Evolutionary conservation across 176 grass and related monocot species (phyloP).

Genomic region (Oryza glumipatula): DNA sequence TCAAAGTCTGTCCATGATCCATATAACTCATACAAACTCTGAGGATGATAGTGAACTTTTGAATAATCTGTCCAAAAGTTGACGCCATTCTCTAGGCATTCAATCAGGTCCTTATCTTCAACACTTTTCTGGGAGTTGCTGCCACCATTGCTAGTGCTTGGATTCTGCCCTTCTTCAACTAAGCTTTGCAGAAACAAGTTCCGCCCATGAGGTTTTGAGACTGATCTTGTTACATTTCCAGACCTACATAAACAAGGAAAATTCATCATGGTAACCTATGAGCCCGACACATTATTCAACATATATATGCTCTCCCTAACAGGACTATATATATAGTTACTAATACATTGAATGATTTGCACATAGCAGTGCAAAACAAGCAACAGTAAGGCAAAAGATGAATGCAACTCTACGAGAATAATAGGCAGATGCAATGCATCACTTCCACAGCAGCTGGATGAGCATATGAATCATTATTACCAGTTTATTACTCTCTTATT

Average conservation of each 20-base stretch:
- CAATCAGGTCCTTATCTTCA: conserved; percentile 74
- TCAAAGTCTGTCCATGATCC: conserved; percentile 91
- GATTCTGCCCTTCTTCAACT: conserved; percentile 63
- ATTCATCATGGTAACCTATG: conserved; percentile 24
- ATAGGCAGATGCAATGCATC: background rate
- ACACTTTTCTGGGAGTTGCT: conserved; percentile 29
- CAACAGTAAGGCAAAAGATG: background rate
- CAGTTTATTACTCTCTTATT: background rate
- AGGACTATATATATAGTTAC: background rate
- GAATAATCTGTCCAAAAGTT: conserved; percentile 91
- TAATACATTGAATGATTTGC: background rate
- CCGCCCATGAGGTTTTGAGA: conserved; percentile 58
- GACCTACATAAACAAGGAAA: conserved; percentile 57
- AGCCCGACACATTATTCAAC: background rate
- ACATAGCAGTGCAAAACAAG: background rate
- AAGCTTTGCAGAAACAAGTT: conserved; percentile 39
- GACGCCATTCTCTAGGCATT: conserved; percentile 68
- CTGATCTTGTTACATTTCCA: conserved; percentile 70
- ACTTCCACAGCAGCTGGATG: background rate
- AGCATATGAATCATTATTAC: background rate
- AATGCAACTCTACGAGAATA: background rate
- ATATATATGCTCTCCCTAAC: no score
- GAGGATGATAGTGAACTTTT: conserved; percentile 93
- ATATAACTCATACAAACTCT: conserved; percentile 76
- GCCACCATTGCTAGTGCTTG: conserved; percentile 40